A percentile compares a stretch with the other conserved stretches of the same genome.
Conservation (phyloP, 305 asterid genomes). For the Fraxinus nigra region DNA sequence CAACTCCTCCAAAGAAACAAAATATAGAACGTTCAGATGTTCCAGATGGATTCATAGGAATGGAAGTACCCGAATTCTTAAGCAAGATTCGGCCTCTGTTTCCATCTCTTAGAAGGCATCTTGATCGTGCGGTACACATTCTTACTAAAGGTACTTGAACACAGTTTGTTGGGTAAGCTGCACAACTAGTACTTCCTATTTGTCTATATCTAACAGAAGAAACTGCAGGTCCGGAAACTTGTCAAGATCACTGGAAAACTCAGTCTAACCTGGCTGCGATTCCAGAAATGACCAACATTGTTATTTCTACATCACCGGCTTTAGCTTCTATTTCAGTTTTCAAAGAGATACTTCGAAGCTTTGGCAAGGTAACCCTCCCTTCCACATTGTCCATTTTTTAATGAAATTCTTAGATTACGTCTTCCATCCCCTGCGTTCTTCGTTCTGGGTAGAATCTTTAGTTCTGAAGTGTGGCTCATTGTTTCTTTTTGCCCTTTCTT, state of each 20-base stretch:
- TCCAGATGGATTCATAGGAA: constrained; percentile 44
- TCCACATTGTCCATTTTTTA: neutral
- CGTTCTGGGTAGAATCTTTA: constrained; percentile 8
- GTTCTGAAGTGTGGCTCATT: constrained; percentile 8
- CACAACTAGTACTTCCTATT: constrained; percentile 7
- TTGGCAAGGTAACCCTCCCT: constrained; percentile 64
- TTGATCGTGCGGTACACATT: constrained; percentile 50
- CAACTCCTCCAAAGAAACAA: constrained; percentile 55
- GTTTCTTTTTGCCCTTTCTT: constrained; percentile 14
- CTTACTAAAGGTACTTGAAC: constrained; percentile 57
- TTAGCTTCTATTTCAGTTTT: constrained; percentile 48
- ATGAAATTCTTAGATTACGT: constrained; percentile 9
- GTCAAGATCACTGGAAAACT: constrained; percentile 76
- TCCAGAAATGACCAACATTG: constrained; percentile 47
- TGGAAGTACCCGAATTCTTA: constrained; percentile 43
- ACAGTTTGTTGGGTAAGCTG: constrained; percentile 22
- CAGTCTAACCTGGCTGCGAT: constrained; percentile 61
- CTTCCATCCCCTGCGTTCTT: neutral
- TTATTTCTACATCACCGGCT: constrained; percentile 44
- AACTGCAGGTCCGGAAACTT: constrained; percentile 55
- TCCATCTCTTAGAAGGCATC: constrained; percentile 56
- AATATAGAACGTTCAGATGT: constrained; percentile 32
- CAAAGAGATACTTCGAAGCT: constrained; percentile 70
- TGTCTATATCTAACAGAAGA: constrained; percentile 30
- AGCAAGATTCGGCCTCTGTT: constrained; percentile 52